Conservation (phyloP, 257 asterid genomes). For the Lithospermum erythrorhizon region DNA sequence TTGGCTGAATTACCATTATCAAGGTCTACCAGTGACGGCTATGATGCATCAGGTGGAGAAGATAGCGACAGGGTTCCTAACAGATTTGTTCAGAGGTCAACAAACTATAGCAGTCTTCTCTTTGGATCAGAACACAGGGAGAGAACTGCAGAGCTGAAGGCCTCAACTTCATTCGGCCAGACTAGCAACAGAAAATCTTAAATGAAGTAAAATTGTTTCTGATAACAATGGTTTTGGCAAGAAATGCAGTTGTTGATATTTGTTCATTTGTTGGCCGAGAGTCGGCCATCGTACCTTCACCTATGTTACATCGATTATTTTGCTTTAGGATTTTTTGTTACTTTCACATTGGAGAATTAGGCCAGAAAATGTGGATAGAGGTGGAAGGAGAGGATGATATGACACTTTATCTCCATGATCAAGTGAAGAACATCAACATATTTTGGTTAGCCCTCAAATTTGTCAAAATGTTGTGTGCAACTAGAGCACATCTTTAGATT, state of each 20-base stretch:
- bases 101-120: slow-evolving; percentile 59
- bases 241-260: slow-evolving; percentile 1
- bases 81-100: slow-evolving; percentile 41
- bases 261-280: not conserved
- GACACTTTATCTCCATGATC: no score
- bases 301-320: not conserved
- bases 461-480: no score
- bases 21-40: slow-evolving; percentile 91
- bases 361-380: no score
- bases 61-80: slow-evolving; percentile 83
- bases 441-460: no score
- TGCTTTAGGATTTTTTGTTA: no score
- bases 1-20: slow-evolving; percentile 41
- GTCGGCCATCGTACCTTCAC: not conserved
- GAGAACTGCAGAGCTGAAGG: slow-evolving; percentile 20
- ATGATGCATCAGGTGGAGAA: slow-evolving; percentile 98
- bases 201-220: not conserved
- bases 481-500: no score
- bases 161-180: slow-evolving; percentile 43
- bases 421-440: no score
- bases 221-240: not conserved
- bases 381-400: no score
- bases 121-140: slow-evolving; percentile 59
- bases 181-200: slow-evolving; percentile 12
- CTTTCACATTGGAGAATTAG: no score